Conservation (phyloP, 306 rosid species). For the Astragalus glycyphyllos region DNA sequence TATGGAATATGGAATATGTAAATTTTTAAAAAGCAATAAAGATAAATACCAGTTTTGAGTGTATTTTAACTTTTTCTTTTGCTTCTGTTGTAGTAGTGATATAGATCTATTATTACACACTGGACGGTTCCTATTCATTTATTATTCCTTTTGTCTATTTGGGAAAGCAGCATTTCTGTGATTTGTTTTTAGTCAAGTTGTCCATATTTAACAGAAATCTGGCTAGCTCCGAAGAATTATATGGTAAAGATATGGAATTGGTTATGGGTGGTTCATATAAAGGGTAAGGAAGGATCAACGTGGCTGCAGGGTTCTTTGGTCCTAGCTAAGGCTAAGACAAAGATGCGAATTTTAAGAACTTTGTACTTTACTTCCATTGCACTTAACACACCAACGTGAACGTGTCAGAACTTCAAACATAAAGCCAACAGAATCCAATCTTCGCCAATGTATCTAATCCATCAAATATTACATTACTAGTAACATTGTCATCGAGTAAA, state of each 20-base stretch:
- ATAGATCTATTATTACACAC: too few species aligned
- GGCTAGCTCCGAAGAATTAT: too few species aligned
- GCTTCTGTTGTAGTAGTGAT: background rate
- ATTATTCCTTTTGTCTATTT: slow-evolving; percentile 36
- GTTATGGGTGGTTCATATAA: slow-evolving; percentile 13
- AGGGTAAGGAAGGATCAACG: slow-evolving; percentile 17
- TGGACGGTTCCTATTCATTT: slow-evolving; percentile 32
- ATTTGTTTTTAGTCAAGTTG: slow-evolving; percentile 6
- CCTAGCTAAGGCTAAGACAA: slow-evolving; percentile 44
- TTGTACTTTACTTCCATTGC: slow-evolving; percentile 48
- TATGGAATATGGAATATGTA: too few species aligned
- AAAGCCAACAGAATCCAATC: slow-evolving; percentile 41
- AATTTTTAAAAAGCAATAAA: too few species aligned
- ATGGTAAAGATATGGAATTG: background rate
- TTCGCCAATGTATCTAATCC: background rate
- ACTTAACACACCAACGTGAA: slow-evolving; percentile 47
- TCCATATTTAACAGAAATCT: too few species aligned
- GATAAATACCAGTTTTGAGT: too few species aligned
- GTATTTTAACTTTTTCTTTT: background rate
- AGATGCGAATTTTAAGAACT: slow-evolving; percentile 37
- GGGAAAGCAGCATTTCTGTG: background rate
- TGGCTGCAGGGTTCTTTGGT: slow-evolving; percentile 40
- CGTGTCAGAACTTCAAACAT: slow-evolving; percentile 39
- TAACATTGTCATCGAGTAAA: too few species aligned
- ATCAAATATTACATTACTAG: background rate